A percentile compares a stretch with the other conserved stretches of the same genome.
Conservation (phyloP, 2,329 filamentous ascomycete genomes). For the Blastomyces emzantsi region DNA sequence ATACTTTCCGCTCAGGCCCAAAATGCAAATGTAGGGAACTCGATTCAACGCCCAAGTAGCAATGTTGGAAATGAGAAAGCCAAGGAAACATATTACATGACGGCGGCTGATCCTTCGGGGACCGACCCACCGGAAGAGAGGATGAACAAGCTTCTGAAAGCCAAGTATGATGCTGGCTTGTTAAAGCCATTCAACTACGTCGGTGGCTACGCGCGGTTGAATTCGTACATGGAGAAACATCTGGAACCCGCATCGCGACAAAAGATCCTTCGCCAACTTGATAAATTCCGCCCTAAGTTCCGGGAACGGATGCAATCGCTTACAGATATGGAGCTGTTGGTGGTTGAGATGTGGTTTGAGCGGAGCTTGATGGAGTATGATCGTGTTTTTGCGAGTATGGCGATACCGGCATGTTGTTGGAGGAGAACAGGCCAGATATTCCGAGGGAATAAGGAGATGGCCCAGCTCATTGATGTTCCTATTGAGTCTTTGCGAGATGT, state of each 20-base stretch:
- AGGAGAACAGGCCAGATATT: conserved; percentile 95
- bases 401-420: conserved; percentile 96
- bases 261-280: conserved; percentile 83
- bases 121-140: conserved; percentile 81
- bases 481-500: conserved; percentile 88
- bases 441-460: conserved; percentile 97
- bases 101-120: conserved; percentile 87
- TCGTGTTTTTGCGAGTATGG: conserved; percentile 97
- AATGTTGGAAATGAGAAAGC: conserved; percentile 57
- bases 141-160: conserved; percentile 87
- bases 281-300: conserved; percentile 91
- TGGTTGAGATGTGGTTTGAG: conserved; percentile 99
- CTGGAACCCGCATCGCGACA: conserved; percentile 74
- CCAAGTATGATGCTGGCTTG: conserved; percentile 92
- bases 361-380: conserved; percentile 95
- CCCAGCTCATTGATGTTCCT: conserved; percentile 84
- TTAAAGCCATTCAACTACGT: conserved; percentile 98
- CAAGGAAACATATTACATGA: conserved; percentile 84
- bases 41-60: conserved; percentile 54
- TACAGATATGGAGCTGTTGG: conserved; percentile 87
- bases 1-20: conserved; percentile 23
- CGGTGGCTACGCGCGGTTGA: conserved; percentile 83
- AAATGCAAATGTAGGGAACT: conserved; percentile 35
- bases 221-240: conserved; percentile 84
- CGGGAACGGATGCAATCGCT: conserved; percentile 86